These are phyloP conservation scores for Stemphylium lycopersici DNA, from an alignment of 2,329 filamentous ascomycete genomes.

Conservation along the genomic window DNA sequence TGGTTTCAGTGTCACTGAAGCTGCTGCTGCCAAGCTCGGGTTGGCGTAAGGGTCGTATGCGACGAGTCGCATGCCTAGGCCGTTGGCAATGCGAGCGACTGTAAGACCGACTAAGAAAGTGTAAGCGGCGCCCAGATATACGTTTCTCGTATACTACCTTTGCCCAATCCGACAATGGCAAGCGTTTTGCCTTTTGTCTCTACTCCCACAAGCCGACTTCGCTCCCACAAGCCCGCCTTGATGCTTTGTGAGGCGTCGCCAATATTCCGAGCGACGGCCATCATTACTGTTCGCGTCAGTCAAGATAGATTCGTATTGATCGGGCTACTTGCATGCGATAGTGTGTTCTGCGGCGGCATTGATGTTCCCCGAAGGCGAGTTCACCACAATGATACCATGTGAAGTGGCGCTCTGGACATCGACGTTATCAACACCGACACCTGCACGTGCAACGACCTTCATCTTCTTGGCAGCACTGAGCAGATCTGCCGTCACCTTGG, in stretches of 20 bases:
- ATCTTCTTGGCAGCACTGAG: conserved; percentile 70
- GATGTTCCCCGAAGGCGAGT: conserved; percentile 80
- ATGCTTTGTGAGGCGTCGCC: conserved; percentile 72
- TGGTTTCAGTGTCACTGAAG: conserved; percentile 68
- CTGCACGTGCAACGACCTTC: conserved; percentile 79
- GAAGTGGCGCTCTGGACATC: conserved; percentile 74
- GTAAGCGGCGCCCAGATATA: conserved; percentile 8
- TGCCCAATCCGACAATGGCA: conserved; percentile 79
- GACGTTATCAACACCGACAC: conserved; percentile 82
- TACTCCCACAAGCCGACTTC: conserved; percentile 74
- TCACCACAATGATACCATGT: conserved; percentile 79
- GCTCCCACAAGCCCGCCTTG: conserved; percentile 76
- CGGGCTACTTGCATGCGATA: conserved; percentile 55
- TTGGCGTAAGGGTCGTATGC: conserved; percentile 81
- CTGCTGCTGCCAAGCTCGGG: conserved; percentile 70
- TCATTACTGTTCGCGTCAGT: conserved; percentile 58
- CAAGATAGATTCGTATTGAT: conserved; percentile 20
- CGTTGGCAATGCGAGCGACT: conserved; percentile 78
- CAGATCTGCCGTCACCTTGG: conserved; percentile 74
- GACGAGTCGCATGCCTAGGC: conserved; percentile 75
- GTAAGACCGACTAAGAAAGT: conserved; percentile 69
- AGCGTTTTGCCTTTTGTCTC: conserved; percentile 80
- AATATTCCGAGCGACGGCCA: conserved; percentile 76
- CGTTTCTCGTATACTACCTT: conserved; percentile 56
- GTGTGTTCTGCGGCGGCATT: conserved; percentile 81